These are phyloP conservation scores for Apiospora malaysiana DNA, from an alignment of 2,329 filamentous ascomycete genomes.

Conservation along the genomic window DNA sequence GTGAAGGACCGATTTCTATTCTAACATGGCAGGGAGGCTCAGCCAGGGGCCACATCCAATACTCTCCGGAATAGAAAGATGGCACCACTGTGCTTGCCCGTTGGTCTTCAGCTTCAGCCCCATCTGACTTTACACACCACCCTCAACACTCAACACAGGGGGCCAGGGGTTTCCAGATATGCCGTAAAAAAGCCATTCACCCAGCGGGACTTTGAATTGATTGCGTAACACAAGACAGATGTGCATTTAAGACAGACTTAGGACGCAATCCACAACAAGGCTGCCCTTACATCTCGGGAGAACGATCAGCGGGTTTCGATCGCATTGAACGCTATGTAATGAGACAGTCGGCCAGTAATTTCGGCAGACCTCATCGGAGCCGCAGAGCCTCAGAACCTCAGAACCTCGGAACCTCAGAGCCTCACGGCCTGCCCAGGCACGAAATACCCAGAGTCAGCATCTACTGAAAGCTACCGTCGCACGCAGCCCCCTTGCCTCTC, in stretches of 20 bases:
- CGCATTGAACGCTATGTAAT: too few species aligned
- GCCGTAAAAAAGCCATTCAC: too few species aligned
- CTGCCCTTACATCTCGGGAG: too few species aligned
- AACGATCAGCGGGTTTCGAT: too few species aligned
- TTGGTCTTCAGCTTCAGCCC: not conserved
- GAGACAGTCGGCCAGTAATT: too few species aligned
- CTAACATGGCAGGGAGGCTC: not conserved
- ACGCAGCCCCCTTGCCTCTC: too few species aligned
- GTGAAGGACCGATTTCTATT: not conserved
- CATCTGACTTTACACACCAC: not conserved
- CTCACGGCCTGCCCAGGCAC: not conserved
- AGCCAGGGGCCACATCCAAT: not conserved
- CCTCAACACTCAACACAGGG: too few species aligned
- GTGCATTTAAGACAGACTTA: not conserved
- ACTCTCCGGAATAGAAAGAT: not conserved
- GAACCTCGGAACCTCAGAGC: too few species aligned
- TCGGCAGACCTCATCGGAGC: not conserved
- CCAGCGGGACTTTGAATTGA: not conserved
- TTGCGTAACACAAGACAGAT: not conserved
- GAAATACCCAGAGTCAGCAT: not conserved
- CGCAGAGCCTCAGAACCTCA: not conserved
- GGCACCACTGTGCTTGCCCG: too few species aligned
- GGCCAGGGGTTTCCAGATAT: too few species aligned
- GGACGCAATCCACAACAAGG: too few species aligned
- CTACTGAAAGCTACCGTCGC: not conserved